phyloP scores from a whole-genome alignment of 768 basidiomycete genomes.

The Bullera alba region DNA sequence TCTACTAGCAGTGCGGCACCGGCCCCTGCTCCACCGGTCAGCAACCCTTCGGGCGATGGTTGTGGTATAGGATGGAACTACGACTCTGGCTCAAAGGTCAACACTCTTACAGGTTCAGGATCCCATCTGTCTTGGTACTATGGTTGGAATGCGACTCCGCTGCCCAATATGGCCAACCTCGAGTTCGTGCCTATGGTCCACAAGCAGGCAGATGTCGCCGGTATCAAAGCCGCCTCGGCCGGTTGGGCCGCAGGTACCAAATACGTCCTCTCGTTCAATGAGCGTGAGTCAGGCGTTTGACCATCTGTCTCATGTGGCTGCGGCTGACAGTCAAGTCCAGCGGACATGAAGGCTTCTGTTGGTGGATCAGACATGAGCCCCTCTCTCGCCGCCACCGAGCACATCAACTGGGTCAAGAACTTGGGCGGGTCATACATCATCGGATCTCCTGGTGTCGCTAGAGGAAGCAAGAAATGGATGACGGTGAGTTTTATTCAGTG shows the following conservation, averaged over 20 bases:
- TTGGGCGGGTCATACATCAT: conserved; percentile 19
- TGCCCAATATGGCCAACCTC: background rate
- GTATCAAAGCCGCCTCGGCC: background rate
- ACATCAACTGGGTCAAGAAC: conserved; percentile 22
- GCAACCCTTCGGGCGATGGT: background rate
- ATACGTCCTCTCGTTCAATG: conserved; percentile 36
- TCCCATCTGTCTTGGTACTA: background rate
- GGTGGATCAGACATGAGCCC: conserved; percentile 24
- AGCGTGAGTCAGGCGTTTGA: conserved; percentile 20
- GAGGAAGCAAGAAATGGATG: conserved; percentile 31
- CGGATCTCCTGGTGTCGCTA: conserved; percentile 31
- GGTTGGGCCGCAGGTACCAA: conserved; percentile 8
- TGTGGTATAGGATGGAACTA: background rate
- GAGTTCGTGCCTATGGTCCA: conserved; percentile 28
- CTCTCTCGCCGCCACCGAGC: conserved; percentile 15
- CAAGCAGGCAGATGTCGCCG: conserved; percentile 3
- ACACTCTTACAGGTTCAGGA: background rate
- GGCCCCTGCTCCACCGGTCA: too few relatives aligned
- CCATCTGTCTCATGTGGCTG: background rate
- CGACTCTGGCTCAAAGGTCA: background rate
- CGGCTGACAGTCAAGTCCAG: conserved; percentile 2
- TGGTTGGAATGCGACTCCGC: background rate
- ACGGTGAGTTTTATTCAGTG: conserved; percentile 13
- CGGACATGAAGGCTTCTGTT: conserved; percentile 10
- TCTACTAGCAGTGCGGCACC: too few relatives aligned